Evolutionary conservation across 345 rosid species (phyloP).

Genomic region (Odontarrhena argentea): DNA sequence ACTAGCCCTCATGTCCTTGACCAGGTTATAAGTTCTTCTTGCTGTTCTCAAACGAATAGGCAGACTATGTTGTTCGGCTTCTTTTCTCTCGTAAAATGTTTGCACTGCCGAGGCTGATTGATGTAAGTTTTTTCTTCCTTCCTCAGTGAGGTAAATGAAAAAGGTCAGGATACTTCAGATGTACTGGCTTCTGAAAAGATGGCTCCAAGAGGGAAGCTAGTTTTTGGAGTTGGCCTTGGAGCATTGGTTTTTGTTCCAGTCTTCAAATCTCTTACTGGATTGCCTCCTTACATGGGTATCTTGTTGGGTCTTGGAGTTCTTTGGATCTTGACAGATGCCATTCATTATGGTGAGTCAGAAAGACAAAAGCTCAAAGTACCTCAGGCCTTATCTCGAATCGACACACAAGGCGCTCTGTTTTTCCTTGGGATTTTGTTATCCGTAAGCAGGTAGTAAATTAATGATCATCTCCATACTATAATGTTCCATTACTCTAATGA

Average conservation of each 20-base stretch:
- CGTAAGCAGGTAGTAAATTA: slow-evolving; percentile 68
- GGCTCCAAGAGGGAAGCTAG: slow-evolving; percentile 94
- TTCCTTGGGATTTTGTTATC: slow-evolving; percentile 95
- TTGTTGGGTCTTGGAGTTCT: slow-evolving; percentile 95
- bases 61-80: background rate
- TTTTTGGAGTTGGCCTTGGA: slow-evolving; percentile 80
- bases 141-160: slow-evolving; percentile 84
- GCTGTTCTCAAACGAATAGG: slow-evolving; percentile 17
- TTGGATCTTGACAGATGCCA: slow-evolving; percentile 94
- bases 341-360: slow-evolving; percentile 93
- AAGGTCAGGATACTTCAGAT: slow-evolving; percentile 61
- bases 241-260: slow-evolving; percentile 91
- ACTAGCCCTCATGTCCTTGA: slow-evolving; percentile 80
- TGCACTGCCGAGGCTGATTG: slow-evolving; percentile 35
- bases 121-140: slow-evolving; percentile 24
- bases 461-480: slow-evolving; percentile 13
- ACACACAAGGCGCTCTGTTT: slow-evolving; percentile 91
- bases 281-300: slow-evolving; percentile 97
- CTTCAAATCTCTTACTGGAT: slow-evolving; percentile 87
- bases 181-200: slow-evolving; percentile 82
- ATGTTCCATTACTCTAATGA: background rate
- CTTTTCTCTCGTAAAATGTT: background rate
- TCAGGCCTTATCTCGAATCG: slow-evolving; percentile 89
- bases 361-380: slow-evolving; percentile 90
- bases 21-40: slow-evolving; percentile 61